Conservation (phyloP, 2,329 filamentous ascomycete genomes). For the Fusarium sulawesiense region DNA sequence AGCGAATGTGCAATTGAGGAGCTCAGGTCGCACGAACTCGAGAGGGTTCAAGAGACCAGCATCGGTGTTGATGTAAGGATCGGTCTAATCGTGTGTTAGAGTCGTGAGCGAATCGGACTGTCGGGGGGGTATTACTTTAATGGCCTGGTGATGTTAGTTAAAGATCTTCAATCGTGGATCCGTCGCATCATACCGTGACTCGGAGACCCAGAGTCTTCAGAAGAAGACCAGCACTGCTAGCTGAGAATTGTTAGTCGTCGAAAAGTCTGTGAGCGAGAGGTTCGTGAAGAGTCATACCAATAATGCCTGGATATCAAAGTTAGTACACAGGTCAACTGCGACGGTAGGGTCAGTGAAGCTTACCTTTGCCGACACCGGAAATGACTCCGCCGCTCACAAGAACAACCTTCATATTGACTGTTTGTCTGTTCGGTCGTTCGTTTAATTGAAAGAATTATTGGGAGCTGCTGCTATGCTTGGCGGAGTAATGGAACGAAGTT, state of each 20-base stretch:
- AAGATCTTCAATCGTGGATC: neutral
- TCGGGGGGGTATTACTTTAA: constrained; percentile 23
- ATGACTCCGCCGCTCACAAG: constrained; percentile 40
- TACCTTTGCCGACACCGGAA: constrained; percentile 37
- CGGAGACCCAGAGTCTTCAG: constrained; percentile 85
- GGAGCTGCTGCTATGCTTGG: constrained; percentile 14
- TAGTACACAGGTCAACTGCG: constrained; percentile 15
- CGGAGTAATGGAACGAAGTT: constrained; percentile 6
- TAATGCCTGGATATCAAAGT: constrained; percentile 22
- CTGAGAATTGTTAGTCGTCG: constrained; percentile 23
- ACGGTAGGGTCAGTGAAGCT: neutral
- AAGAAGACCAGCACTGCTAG: constrained; percentile 69
- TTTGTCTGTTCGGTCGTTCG: constrained; percentile 1
- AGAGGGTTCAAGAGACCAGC: constrained; percentile 48
- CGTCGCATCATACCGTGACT: constrained; percentile 59
- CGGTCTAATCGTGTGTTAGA: constrained; percentile 56
- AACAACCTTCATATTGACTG: constrained; percentile 33
- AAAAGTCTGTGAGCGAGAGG: neutral
- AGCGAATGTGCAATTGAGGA: neutral
- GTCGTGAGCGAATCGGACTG: neutral
- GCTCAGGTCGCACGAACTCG: constrained; percentile 43
- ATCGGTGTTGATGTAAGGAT: constrained; percentile 61
- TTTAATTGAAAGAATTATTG: constrained; percentile 2
- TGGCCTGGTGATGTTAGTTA: constrained; percentile 38
- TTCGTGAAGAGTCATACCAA: constrained; percentile 16